Evolutionary conservation across 495 filamentous ascomycete species (phyloP), one percentile per base, ranked within the genome.

Genomic region (Lasiosphaeria ovina): DNA sequence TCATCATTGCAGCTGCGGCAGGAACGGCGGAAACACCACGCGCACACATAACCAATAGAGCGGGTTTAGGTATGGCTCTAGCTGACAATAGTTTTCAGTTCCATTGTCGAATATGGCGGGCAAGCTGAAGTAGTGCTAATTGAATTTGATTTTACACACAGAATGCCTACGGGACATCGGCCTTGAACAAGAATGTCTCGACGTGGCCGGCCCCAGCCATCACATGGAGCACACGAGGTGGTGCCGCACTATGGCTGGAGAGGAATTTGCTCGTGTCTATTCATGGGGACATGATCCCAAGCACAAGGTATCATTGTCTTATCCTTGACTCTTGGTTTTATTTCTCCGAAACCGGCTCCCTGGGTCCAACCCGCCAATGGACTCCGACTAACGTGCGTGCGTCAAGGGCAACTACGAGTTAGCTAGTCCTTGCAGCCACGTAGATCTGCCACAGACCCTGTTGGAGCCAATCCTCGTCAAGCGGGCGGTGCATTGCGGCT

Each of bases 21-120:
- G 78, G 77, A 7, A 81, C 72, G 3, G 79, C 82, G 6, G 71
- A 79, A 36, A 83, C 81, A 31, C 83, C 83, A 1, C 67, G 83
- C 0, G 83, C 81, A 0, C 82, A 85, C 60, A 83, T 85, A 50
- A 82, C 79, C 34, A 85, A 83, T 58, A 67, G 68, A 64, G 70
- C 72, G 3, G 70, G 60, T 3, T 52, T 72, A 2, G 24, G 24
- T 24, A 24, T 24, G 24, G 24, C 24, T 24, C 24, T 2, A 24
- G 24, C 24, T 24, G 24, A 24, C 24, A 24, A 24, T 24, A 24
- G 24, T 24, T 2, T 24, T 24, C 24, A 24, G 24, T 24, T 24
- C 24, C 24, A 2, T 24, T 24, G 24, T 24, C 24, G 2, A 24
- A 24, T 2, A 2, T 2, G 24, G 24, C 24, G 1, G 24, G 24